Conservation (phyloP, 2,329 filamentous ascomycete genomes). For the Colletotrichum tanaceti region DNA sequence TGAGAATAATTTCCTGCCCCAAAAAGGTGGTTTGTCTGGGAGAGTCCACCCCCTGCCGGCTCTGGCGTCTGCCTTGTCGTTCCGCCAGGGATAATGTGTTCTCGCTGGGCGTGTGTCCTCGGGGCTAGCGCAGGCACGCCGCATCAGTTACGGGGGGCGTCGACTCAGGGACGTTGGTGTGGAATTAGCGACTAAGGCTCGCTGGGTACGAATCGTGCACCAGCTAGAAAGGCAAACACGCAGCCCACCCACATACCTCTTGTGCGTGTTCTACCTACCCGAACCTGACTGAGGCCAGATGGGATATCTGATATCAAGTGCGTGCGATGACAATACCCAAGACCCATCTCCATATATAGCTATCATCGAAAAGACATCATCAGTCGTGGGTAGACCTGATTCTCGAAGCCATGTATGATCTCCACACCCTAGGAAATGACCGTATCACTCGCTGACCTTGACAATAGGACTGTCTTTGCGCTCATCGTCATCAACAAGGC, state of each 20-base stretch:
- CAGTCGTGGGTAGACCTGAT: conserved; percentile 15
- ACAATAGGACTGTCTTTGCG: conserved; percentile 86
- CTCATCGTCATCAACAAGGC: conserved; percentile 99
- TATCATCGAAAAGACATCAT: conserved; percentile 6
- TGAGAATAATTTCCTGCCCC: conserved; percentile 15
- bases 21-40: conserved; percentile 17
- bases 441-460: conserved; percentile 18
- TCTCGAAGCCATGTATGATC: conserved; percentile 21
- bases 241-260: not conserved
- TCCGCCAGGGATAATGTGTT: conserved; percentile 2
- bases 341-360: not conserved
- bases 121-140: conserved; percentile 30
- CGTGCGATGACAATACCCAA: conserved; percentile 18
- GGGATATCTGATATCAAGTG: conserved; percentile 9
- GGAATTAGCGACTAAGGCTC: conserved; percentile 10
- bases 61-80: conserved; percentile 16
- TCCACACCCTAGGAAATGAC: not conserved
- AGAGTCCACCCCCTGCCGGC: not conserved
- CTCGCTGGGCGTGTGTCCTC: conserved; percentile 1
- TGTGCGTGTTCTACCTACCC: not conserved
- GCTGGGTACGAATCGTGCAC: not conserved
- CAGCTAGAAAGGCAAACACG: no score
- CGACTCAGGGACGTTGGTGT: conserved; percentile 10
- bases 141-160: not conserved
- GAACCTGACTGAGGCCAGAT: conserved; percentile 33